These are phyloP conservation scores for Gleditsia sinensis DNA, from an alignment of 306 rosid genomes.

Conservation along the genomic window DNA sequence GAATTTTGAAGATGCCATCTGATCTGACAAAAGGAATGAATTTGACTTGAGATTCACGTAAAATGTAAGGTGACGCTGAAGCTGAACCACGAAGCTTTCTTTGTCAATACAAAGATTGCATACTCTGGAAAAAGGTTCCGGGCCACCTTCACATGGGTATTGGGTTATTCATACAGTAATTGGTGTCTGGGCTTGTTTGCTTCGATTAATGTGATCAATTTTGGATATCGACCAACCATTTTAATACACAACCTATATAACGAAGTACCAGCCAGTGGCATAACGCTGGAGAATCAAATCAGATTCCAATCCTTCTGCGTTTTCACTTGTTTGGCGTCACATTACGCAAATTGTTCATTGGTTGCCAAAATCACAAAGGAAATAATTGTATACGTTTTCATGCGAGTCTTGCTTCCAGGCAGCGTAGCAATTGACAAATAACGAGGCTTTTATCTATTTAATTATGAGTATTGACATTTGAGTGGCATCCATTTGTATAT, in stretches of 20 bases:
- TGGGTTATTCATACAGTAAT: background rate
- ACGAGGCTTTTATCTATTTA: background rate
- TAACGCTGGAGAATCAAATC: background rate
- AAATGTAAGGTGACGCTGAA: no score
- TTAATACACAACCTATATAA: no score
- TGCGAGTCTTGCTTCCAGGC: background rate
- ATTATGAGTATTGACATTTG: background rate
- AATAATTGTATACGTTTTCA: background rate
- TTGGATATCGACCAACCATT: background rate
- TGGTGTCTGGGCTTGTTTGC: background rate
- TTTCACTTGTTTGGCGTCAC: background rate
- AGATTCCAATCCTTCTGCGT: background rate
- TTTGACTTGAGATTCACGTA: conserved; percentile 20
- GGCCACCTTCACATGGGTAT: background rate
- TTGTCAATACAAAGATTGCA: background rate
- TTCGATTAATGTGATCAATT: background rate
- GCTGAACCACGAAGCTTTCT: background rate
- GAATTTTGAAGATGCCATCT: background rate
- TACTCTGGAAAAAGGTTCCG: background rate
- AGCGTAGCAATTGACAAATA: background rate
- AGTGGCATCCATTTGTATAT: background rate
- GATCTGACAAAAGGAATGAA: background rate
- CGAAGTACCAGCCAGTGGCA: background rate
- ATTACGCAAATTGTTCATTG: background rate
- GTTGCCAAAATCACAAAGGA: background rate